phyloP scores from a whole-genome alignment of 805 yeast species.

The Wickerhamiella australiensis region DNA sequence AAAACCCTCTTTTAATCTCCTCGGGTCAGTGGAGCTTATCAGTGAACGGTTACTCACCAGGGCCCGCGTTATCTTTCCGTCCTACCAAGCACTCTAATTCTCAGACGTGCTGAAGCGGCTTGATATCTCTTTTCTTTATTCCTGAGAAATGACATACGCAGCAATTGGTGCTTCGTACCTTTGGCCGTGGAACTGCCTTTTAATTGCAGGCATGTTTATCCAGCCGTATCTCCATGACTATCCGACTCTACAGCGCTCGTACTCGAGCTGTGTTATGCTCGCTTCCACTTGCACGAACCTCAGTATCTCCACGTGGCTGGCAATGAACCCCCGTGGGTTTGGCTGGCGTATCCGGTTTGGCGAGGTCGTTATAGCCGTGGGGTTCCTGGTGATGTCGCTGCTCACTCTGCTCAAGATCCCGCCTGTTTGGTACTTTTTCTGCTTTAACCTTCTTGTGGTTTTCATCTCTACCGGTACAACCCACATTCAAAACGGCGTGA shows the following conservation, averaged over 20 bases:
- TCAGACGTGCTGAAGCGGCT: too few relatives aligned
- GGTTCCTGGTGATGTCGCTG: constrained; percentile 48
- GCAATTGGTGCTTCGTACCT: constrained; percentile 64
- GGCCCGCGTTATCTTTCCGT: too few relatives aligned
- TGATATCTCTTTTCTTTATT: too few relatives aligned
- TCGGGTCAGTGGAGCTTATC: too few relatives aligned
- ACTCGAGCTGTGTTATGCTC: constrained; percentile 80
- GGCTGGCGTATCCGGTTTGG: constrained; percentile 49
- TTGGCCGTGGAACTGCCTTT: constrained; percentile 95
- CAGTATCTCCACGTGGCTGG: constrained; percentile 44
- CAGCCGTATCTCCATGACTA: constrained; percentile 42
- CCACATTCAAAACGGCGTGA: constrained; percentile 75
- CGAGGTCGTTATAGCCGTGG: constrained; percentile 40
- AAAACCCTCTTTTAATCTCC: too few relatives aligned
- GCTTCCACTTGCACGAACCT: constrained; percentile 63
- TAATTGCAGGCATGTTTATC: constrained; percentile 77
- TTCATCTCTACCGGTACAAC: constrained; percentile 66
- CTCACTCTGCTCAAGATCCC: constrained; percentile 10
- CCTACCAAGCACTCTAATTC: too few relatives aligned
- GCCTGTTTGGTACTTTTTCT: constrained; percentile 27
- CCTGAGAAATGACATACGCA: constrained; percentile 35
- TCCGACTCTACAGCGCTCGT: constrained; percentile 35
- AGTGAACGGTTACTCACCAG: too few relatives aligned
- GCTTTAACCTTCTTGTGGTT: constrained; percentile 52
- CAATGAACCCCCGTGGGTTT: constrained; percentile 56